These are phyloP conservation scores for Suhomyces atakaporum DNA, from an alignment of 1,139 yeast genomes.

Conservation along the genomic window DNA sequence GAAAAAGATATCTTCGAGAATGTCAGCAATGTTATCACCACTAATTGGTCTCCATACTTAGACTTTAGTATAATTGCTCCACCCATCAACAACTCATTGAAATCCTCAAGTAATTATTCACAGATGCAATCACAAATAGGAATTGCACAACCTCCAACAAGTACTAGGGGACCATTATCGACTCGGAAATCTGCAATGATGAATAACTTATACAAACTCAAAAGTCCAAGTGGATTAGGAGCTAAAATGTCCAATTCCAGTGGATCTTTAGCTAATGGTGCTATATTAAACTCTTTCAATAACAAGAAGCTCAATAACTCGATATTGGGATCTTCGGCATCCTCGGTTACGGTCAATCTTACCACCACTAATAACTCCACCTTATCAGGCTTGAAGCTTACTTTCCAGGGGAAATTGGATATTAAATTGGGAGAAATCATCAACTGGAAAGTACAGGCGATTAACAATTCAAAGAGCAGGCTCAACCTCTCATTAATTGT, in stretches of 20 bases:
- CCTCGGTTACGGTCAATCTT: slow-evolving; percentile 48
- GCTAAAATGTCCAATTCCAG: slow-evolving; percentile 7
- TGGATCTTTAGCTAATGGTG: slow-evolving; percentile 6
- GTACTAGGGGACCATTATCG: slow-evolving; percentile 8
- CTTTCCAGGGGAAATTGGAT: slow-evolving; percentile 64
- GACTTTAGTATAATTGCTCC: slow-evolving; percentile 57
- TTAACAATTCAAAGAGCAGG: slow-evolving; percentile 54
- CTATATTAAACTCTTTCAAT: background rate
- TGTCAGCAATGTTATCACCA: slow-evolving; percentile 41
- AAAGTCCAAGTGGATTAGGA: slow-evolving; percentile 14
- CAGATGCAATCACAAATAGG: slow-evolving; percentile 26
- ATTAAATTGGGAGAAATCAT: slow-evolving; percentile 62
- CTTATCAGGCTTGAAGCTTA: slow-evolving; percentile 54
- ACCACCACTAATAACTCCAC: slow-evolving; percentile 34
- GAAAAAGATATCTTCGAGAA: slow-evolving; percentile 13
- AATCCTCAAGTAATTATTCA: slow-evolving; percentile 26
- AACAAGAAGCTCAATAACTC: slow-evolving; percentile 14
- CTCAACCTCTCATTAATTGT: slow-evolving; percentile 48
- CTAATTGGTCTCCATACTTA: slow-evolving; percentile 62
- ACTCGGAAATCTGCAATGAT: slow-evolving; percentile 24
- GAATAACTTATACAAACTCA: slow-evolving; percentile 21
- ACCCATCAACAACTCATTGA: slow-evolving; percentile 44
- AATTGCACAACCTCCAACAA: slow-evolving; percentile 1
- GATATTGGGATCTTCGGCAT: slow-evolving; percentile 26
- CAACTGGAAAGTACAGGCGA: slow-evolving; percentile 67